A percentile compares a stretch with the other conserved stretches of the same genome.
phyloP scores from a whole-genome alignment of 75 land plant genomes.

The Cunninghamia lanceolata region DNA sequence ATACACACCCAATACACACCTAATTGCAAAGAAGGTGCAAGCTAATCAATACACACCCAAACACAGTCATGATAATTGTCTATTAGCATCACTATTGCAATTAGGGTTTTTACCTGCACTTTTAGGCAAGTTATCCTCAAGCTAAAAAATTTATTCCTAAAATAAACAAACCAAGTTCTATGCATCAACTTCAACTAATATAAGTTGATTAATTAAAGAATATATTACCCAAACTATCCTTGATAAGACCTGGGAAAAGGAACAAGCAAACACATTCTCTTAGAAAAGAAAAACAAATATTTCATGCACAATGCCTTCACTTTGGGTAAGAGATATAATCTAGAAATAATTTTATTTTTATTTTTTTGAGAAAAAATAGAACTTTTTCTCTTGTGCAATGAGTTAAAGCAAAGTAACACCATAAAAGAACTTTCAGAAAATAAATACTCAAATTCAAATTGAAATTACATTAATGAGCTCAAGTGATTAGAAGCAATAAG shows the following conservation, averaged over 20 bases:
- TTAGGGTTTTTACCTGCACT: background rate
- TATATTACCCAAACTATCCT: background rate
- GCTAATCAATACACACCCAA: background rate
- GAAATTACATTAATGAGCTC: background rate
- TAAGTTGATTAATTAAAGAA: too few relatives aligned
- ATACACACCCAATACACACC: too few relatives aligned
- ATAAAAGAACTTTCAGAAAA: background rate
- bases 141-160: background rate
- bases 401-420: background rate
- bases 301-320: background rate
- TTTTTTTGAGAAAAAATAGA: background rate
- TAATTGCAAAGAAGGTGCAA: too few relatives aligned
- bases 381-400: background rate
- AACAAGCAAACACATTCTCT: background rate
- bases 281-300: background rate
- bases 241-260: background rate
- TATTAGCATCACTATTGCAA: background rate
- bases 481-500: background rate
- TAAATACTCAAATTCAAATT: background rate
- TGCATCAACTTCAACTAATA: background rate
- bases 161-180: background rate
- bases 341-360: background rate
- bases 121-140: background rate
- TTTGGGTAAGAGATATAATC: background rate
- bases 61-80: background rate